A percentile compares a stretch with the other conserved stretches of the same genome.
Evolutionary conservation across 2,329 filamentous ascomycete genomes (phyloP).

Genomic region (Onygenales sp.): DNA sequence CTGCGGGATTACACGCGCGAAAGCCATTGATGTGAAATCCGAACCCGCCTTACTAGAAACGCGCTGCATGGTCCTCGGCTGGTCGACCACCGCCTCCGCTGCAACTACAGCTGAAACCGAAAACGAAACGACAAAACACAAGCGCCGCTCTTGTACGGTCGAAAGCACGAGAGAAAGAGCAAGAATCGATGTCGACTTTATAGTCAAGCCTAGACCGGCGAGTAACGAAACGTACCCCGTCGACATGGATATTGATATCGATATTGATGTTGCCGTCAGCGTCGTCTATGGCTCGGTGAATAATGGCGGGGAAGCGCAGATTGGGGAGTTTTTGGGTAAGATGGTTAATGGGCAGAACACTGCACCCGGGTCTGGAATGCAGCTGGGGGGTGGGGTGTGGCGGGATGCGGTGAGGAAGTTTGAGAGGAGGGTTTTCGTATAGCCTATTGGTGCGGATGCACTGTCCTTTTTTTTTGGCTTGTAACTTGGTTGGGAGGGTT

Average conservation of each 20-base stretch:
- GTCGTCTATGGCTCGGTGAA: slow-evolving; percentile 32
- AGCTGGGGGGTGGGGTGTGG: slow-evolving; percentile 31
- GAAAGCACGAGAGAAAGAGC: slow-evolving; percentile 9
- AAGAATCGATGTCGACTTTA: slow-evolving; percentile 33
- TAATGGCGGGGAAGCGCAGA: slow-evolving; percentile 20
- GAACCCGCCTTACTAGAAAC: slow-evolving; percentile 19
- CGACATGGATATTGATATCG: slow-evolving; percentile 18
- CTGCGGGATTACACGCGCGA: slow-evolving; percentile 32
- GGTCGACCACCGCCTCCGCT: background rate
- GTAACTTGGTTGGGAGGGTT: no score
- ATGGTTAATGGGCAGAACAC: slow-evolving; percentile 19
- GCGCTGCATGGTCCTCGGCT: slow-evolving; percentile 30
- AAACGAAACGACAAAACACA: slow-evolving; percentile 1
- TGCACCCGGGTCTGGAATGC: slow-evolving; percentile 3
- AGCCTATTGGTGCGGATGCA: background rate
- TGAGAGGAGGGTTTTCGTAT: slow-evolving; percentile 23
- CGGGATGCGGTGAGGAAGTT: slow-evolving; percentile 28
- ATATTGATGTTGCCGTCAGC: slow-evolving; percentile 28
- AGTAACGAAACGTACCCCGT: slow-evolving; percentile 4
- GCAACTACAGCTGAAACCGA: background rate
- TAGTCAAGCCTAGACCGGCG: slow-evolving; percentile 21
- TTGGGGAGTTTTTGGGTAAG: slow-evolving; percentile 19
- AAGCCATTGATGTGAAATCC: slow-evolving; percentile 18
- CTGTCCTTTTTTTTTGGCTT: no score
- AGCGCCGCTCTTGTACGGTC: background rate